Evolutionary conservation across 371 early-diverging fungal species (phyloP), one percentile per base, ranked within the genome.

Genomic region (Coemansia sp.): DNA sequence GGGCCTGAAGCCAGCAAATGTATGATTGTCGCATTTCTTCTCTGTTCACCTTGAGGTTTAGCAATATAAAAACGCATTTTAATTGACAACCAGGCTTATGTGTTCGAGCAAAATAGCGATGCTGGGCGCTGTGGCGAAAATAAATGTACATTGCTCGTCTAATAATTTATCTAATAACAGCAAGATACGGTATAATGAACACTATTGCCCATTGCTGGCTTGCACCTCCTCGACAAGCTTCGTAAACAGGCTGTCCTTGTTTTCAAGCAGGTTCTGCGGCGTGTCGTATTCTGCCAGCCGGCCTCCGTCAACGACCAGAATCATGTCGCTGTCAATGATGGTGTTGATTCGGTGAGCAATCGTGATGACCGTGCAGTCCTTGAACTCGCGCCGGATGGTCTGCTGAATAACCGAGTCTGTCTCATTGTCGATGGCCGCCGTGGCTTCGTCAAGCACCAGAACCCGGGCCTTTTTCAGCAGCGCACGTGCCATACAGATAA

Each of bases 311-410:
- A 91, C 61, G 9, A 90, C 91, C 47, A 91, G 57, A 57, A 91
- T 86, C 36, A 79, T 61, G 58, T 89, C 86, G 55, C 77, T 81
- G 62, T 91, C 92, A 61, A 90, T 81, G 48, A 91, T 83, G 0
- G 89, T 90, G 65, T 80, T 81, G 68, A 77, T 54, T 39, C 88
- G 78, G 61, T 89, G 90, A 1, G 90, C 88, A 63, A 91, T 87
- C 26, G 89, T 87, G 41, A 91, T 52, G 0, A 86, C 84, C 0
- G 91, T 88, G 45, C 75, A 66, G 55, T 42, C 12, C 42, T 42
- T 10, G 42, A 42, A 42, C 42, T 42, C 42, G 8, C 42, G 8
- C 11, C 42, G 54, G 59, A 88, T 86, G 12, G 83, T 67, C 30
- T 81, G 53, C 59, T 87, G 88, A 39, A 88, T 81, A 50, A 84